Conservation (phyloP, 345 rosid species). For the Eucalyptus guilfoylei region DNA sequence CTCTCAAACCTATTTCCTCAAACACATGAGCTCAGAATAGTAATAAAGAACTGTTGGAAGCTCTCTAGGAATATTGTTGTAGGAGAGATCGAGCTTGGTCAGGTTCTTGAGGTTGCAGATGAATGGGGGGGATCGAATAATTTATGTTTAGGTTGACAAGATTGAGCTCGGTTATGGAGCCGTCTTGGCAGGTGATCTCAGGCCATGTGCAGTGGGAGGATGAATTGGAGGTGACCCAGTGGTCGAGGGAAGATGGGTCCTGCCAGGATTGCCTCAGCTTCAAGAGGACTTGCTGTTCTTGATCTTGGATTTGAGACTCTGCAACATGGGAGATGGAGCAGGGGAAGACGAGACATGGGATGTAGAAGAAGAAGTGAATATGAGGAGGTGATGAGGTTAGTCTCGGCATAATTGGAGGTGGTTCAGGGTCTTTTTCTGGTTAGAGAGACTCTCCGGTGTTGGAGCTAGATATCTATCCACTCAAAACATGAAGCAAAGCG, state of each 20-base stretch:
- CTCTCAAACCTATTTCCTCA: too few relatives aligned
- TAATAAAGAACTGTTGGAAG: not conserved
- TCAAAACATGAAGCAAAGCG: not conserved
- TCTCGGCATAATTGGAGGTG: not conserved
- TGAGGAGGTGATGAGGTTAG: not conserved
- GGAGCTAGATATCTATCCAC: not conserved
- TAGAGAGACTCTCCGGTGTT: not conserved
- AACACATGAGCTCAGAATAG: too few relatives aligned
- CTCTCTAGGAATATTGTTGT: constrained; percentile 4
- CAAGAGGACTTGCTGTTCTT: constrained; percentile 2
- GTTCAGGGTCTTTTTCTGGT: not conserved
- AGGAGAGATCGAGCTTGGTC: not conserved
- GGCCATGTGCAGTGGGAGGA: constrained; percentile 45
- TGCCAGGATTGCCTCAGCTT: constrained; percentile 30
- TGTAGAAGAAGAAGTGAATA: not conserved
- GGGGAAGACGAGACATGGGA: not conserved
- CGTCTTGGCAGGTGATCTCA: constrained; percentile 20
- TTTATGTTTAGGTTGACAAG: constrained; percentile 4
- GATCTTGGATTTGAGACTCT: not conserved
- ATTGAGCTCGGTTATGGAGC: constrained; percentile 10
- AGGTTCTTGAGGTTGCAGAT: not conserved
- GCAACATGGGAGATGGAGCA: not conserved
- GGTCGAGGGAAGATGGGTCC: constrained; percentile 12
- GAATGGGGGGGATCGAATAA: constrained; percentile 26
- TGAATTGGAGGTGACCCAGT: constrained; percentile 15